phyloP scores from a whole-genome alignment of 1,139 yeast genomes.

The Suhomyces yuchorum region DNA sequence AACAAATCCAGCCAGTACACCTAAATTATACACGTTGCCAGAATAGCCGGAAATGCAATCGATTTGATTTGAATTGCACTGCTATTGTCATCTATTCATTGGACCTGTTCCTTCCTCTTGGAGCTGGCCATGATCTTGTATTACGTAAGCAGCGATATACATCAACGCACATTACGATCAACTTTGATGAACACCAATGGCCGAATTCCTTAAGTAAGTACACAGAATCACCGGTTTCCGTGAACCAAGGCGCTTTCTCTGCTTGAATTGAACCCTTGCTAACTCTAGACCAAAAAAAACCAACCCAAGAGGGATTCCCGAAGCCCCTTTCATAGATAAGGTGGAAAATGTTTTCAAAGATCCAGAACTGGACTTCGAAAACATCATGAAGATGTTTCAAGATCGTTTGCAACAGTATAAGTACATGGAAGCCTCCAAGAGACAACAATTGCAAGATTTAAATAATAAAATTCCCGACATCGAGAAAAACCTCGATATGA shows the following conservation, averaged over 20 bases:
- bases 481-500: slow-evolving; percentile 76
- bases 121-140: no score
- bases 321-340: slow-evolving; percentile 89
- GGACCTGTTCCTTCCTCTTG: no score
- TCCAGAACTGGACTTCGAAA: slow-evolving; percentile 68
- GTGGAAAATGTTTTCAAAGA: slow-evolving; percentile 74
- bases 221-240: background rate
- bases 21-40: no score
- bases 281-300: slow-evolving; percentile 52
- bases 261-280: slow-evolving; percentile 15
- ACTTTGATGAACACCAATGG: slow-evolving; percentile 12
- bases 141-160: background rate
- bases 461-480: slow-evolving; percentile 86
- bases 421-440: slow-evolving; percentile 83
- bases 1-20: no score
- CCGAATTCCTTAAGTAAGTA: slow-evolving; percentile 21
- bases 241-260: no score
- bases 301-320: slow-evolving; percentile 94
- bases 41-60: no score
- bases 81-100: no score
- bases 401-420: slow-evolving; percentile 81
- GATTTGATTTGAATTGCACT: no score
- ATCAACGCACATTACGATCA: background rate
- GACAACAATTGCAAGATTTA: slow-evolving; percentile 66
- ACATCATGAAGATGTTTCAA: slow-evolving; percentile 68